These are phyloP conservation scores for Trichoderma aggressivum DNA, from an alignment of 2,329 filamentous ascomycete species.

Conservation along the genomic window DNA sequence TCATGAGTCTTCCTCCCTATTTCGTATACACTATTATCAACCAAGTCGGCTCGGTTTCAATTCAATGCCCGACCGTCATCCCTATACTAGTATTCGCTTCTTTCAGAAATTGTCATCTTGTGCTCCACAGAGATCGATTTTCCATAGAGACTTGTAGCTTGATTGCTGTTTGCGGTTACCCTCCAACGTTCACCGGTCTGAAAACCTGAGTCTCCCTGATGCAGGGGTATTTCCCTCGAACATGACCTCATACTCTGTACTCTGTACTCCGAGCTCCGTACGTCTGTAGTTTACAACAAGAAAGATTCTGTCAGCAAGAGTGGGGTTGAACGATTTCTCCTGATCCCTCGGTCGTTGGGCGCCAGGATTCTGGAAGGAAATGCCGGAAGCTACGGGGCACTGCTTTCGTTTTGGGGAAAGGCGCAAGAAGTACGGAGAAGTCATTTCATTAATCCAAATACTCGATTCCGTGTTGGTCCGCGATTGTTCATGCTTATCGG, in stretches of 20 bases:
- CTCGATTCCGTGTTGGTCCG: background rate
- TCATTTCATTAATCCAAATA: background rate
- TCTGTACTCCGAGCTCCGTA: too few species aligned
- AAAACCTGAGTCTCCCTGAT: background rate
- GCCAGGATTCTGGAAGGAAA: background rate
- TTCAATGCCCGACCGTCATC: background rate
- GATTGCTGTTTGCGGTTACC: background rate
- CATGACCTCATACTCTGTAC: background rate
- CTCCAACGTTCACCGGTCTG: background rate
- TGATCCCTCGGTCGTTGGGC: background rate
- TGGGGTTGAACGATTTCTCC: background rate
- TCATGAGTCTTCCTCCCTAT: background rate
- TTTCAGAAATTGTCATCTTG: background rate
- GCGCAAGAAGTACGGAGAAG: background rate
- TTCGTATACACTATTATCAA: background rate
- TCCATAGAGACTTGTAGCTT: background rate
- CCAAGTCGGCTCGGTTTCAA: background rate
- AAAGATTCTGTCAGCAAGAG: background rate
- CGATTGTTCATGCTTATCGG: background rate
- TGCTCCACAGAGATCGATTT: background rate
- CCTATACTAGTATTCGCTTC: background rate
- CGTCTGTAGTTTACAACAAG: background rate
- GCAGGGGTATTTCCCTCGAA: background rate
- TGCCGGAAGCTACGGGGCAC: background rate
- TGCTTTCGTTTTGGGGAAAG: background rate